A percentile compares a stretch with the other conserved stretches of the same genome.
Evolutionary conservation across 2,329 filamentous ascomycete species (phyloP).

Genomic region (Verticillium albo-atrum): DNA sequence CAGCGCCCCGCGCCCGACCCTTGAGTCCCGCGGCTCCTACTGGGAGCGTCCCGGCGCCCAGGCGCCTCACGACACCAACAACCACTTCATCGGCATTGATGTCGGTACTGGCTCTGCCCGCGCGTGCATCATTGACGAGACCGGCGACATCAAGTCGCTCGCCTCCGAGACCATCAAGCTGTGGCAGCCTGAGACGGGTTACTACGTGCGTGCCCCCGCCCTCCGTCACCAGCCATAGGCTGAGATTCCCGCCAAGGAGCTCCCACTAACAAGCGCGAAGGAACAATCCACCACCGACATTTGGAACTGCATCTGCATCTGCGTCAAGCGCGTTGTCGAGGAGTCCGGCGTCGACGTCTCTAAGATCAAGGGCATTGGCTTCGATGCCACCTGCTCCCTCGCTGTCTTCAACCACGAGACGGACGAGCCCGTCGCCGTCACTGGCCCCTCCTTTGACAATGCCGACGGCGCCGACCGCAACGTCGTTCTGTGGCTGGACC

Average conservation of each 20-base stretch:
- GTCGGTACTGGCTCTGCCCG: constrained; percentile 94
- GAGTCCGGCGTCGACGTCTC: constrained; percentile 74
- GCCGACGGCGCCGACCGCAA: constrained; percentile 82
- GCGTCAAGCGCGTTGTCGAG: constrained; percentile 75
- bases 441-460: constrained; percentile 73
- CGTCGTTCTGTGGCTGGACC: constrained; percentile 95
- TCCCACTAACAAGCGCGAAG: constrained; percentile 29
- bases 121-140: constrained; percentile 90
- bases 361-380: constrained; percentile 84
- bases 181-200: constrained; percentile 72
- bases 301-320: constrained; percentile 89
- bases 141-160: constrained; percentile 79
- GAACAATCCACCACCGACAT: constrained; percentile 99
- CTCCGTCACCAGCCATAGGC: background rate
- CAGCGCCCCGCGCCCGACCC: background rate
- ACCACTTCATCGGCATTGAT: constrained; percentile 79
- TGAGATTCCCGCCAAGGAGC: background rate
- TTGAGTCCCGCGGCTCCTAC: background rate
- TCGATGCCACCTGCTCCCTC: constrained; percentile 97
- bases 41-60: background rate
- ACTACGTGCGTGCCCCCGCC: constrained; percentile 60
- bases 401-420: constrained; percentile 86
- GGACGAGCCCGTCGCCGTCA: constrained; percentile 87
- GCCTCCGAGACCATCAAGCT: constrained; percentile 73
- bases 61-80: constrained; percentile 24